Percentiles rank a stretch among this genome's conserved stretches.
Evolutionary conservation across 164 flowering plant species (phyloP).

Genomic region (Nelumbo lutea): DNA sequence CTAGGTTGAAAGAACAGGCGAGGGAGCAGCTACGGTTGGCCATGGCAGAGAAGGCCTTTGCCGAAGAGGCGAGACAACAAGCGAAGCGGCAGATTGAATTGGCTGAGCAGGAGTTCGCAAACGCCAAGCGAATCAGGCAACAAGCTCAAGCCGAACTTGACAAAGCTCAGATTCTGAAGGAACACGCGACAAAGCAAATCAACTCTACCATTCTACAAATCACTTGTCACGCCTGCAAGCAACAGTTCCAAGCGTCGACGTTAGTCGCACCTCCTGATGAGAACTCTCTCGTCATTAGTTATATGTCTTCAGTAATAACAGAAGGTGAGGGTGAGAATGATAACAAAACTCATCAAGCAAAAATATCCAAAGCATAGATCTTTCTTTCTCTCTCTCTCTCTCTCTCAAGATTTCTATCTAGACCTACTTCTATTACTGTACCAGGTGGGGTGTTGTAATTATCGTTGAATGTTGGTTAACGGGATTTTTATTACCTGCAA

Average conservation of each 20-base stretch:
- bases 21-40: slow-evolving; percentile 57
- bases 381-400: not conserved
- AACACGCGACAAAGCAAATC: slow-evolving; percentile 59
- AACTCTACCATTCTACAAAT: slow-evolving; percentile 57
- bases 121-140: slow-evolving; percentile 76
- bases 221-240: slow-evolving; percentile 80
- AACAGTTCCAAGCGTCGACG: slow-evolving; percentile 39
- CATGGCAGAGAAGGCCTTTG: slow-evolving; percentile 59
- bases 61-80: slow-evolving; percentile 68
- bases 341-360: slow-evolving; percentile 13
- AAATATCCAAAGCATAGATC: slow-evolving; percentile 11
- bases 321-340: slow-evolving; percentile 56
- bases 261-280: slow-evolving; percentile 27
- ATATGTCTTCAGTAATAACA: slow-evolving; percentile 59
- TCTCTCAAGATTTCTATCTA: not conserved
- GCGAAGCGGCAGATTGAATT: slow-evolving; percentile 71
- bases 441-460: slow-evolving; percentile 20
- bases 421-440: slow-evolving; percentile 4
- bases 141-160: slow-evolving; percentile 75
- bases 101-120: slow-evolving; percentile 75
- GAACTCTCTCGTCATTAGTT: slow-evolving; percentile 42
- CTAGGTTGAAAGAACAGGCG: slow-evolving; percentile 41
- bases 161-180: slow-evolving; percentile 59
- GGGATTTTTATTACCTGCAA: slow-evolving; percentile 14
- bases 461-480: slow-evolving; percentile 11